Conservation (phyloP, 257 asterid genomes). For the Solanum infundibuliforme region DNA sequence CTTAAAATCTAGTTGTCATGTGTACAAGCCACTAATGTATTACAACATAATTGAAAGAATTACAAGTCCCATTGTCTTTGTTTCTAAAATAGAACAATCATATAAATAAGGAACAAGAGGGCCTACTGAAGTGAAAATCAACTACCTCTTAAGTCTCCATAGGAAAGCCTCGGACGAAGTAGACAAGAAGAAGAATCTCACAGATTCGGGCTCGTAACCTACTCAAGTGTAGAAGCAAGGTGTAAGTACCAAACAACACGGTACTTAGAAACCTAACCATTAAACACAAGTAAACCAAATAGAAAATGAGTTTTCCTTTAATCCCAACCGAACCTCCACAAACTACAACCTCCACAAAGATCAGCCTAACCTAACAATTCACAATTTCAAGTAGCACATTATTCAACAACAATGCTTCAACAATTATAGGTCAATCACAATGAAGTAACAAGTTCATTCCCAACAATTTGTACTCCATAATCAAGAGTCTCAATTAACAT, state of each 20-base stretch:
- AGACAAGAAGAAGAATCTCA: not conserved
- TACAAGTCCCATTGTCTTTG: not conserved
- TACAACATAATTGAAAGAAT: not conserved
- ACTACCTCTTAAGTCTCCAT: not conserved
- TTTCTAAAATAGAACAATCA: too few species aligned
- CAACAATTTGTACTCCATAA: not conserved
- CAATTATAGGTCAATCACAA: not conserved
- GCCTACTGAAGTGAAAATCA: not conserved
- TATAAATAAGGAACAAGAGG: not conserved
- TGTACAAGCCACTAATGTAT: not conserved
- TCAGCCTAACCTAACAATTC: not conserved
- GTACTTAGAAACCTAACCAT: not conserved
- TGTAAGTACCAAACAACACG: not conserved
- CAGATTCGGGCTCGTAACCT: not conserved
- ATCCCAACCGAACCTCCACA: not conserved
- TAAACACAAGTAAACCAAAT: not conserved
- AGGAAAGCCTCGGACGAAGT: not conserved
- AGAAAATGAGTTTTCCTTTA: too few species aligned
- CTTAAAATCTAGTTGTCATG: not conserved
- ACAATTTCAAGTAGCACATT: not conserved
- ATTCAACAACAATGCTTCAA: not conserved
- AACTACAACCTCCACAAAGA: not conserved
- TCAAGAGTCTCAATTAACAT: too few species aligned
- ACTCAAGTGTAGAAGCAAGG: not conserved
- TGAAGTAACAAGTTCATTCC: not conserved